Base-by-base conservation (phyloP, 805 yeast genomes). In the Ogataea ramenticola region DNA sequence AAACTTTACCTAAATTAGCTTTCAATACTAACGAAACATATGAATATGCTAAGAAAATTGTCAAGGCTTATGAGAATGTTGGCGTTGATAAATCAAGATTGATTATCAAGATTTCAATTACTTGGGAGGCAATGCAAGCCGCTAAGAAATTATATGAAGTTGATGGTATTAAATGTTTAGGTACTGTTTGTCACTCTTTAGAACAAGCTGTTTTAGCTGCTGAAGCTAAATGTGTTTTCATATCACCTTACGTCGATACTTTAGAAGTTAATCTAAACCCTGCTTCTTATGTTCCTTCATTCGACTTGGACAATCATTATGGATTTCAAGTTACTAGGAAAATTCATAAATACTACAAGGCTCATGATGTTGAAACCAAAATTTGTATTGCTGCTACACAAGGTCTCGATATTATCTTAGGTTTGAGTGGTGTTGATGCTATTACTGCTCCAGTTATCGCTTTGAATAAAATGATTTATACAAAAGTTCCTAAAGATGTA, bases 181-280 rank as follows among this genome's bases (percentile, higher is more conserved):
- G 67, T n/a, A 65, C 70, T 3, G 64, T 65, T 49, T 56, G 63
- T 21, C 66, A 61, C 43, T 54, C 65, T 12, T 46, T 64, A 26
- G 64, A 56, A 31, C 70, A 65, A 46, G 70, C 65, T 11, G 55
- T 65, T 21, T 44, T 61, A 17, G 67, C 69, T 10, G 67, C 67
- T 10, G 68, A 65, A 43, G 66, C 65, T 10, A 60, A 60, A 15
- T 64, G 68, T 46, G 49, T 44, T 15, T 58, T 58, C n/a, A 60
- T 65, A 34, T 58, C 67, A 3, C 62, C 69, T 4, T 65, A 65
- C 43, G 65, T 65, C 29, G 67, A 65, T 46, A 51, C 52, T 8
- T 46, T 61, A 30, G 48, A 49, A 29, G 56, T 49, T 26, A 56
- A 57, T 37, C 35, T 58, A 8, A 64, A 62, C 37, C 58, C 62